Evolutionary conservation across 1,284 basidiomycete genomes (phyloP).

Genomic region (Rhodotorula sp.): DNA sequence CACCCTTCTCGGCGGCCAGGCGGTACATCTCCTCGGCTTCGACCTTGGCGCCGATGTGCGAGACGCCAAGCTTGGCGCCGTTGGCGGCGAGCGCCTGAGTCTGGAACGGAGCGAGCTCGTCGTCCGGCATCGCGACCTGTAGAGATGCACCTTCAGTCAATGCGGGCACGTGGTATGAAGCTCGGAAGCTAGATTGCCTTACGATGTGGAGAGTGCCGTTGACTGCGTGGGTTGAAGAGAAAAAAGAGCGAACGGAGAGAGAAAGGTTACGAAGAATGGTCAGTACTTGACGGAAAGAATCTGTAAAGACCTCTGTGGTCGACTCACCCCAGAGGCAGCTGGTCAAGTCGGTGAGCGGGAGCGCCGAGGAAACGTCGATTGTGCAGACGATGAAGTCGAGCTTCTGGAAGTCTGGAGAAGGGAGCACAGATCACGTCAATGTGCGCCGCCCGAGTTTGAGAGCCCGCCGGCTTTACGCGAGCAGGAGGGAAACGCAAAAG

Average conservation of each 20-base stretch:
- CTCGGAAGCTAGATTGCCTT: too few species aligned
- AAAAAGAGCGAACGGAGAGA: not conserved
- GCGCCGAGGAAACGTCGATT: constrained; percentile 46
- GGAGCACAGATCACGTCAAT: too few species aligned
- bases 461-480: too few species aligned
- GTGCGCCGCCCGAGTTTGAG: not conserved
- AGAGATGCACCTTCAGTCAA: not conserved
- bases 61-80: constrained; percentile 53
- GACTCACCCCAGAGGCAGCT: constrained; percentile 1
- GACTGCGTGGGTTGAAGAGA: constrained; percentile 50
- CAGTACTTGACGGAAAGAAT: too few species aligned
- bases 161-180: not conserved
- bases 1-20: constrained; percentile 59
- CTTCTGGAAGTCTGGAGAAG: not conserved
- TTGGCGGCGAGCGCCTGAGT: constrained; percentile 51
- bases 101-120: constrained; percentile 51
- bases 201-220: constrained; percentile 57
- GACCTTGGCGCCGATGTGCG: constrained; percentile 58
- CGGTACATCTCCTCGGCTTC: constrained; percentile 63
- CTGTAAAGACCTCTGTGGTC: too few species aligned
- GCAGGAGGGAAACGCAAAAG: too few species aligned
- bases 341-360: constrained; percentile 54
- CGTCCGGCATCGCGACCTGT: constrained; percentile 58
- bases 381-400: constrained; percentile 28
- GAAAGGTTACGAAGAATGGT: not conserved